Percentiles rank a stretch among this genome's conserved stretches.
phyloP scores from a whole-genome alignment of 2,329 filamentous ascomycete genomes.

The Sporothrix brunneoviolacea region DNA sequence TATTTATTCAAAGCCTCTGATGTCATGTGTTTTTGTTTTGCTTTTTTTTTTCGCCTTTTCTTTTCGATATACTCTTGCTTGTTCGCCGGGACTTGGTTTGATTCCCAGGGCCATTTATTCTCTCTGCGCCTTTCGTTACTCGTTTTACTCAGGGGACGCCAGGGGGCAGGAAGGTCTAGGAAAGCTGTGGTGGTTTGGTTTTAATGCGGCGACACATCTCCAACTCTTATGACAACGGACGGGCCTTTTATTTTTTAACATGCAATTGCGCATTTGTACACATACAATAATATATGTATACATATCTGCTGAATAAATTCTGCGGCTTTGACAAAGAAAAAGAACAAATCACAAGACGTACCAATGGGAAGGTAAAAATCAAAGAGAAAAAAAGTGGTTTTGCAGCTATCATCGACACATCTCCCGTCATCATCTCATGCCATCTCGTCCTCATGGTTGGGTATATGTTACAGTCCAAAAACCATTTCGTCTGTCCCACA shows the following conservation, averaged over 20 bases:
- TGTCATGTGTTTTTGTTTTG: not conserved
- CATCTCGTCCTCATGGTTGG: conserved; percentile 2
- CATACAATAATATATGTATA: not conserved
- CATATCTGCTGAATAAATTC: too few relatives aligned
- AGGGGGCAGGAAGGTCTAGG: not conserved
- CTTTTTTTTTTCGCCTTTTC: not conserved
- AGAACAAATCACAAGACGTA: too few relatives aligned
- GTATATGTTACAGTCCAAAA: conserved; percentile 1
- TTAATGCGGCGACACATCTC: conserved; percentile 1
- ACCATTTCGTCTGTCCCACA: not conserved
- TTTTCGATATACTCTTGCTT: not conserved
- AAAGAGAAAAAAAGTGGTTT: not conserved
- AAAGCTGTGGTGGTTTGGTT: not conserved
- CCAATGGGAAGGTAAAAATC: too few relatives aligned
- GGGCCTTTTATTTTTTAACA: not conserved
- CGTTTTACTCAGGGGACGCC: too few relatives aligned
- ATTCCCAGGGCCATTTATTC: too few relatives aligned
- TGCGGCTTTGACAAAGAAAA: too few relatives aligned
- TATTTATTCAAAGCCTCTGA: not conserved
- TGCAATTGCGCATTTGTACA: conserved; percentile 1
- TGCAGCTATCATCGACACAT: not conserved
- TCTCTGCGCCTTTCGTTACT: too few relatives aligned
- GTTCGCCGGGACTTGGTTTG: not conserved
- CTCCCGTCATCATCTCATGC: not conserved
- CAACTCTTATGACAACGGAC: conserved; percentile 3